Evolutionary conservation across 495 filamentous ascomycete genomes (phyloP).

Genomic region (Trichoderma parareesei): DNA sequence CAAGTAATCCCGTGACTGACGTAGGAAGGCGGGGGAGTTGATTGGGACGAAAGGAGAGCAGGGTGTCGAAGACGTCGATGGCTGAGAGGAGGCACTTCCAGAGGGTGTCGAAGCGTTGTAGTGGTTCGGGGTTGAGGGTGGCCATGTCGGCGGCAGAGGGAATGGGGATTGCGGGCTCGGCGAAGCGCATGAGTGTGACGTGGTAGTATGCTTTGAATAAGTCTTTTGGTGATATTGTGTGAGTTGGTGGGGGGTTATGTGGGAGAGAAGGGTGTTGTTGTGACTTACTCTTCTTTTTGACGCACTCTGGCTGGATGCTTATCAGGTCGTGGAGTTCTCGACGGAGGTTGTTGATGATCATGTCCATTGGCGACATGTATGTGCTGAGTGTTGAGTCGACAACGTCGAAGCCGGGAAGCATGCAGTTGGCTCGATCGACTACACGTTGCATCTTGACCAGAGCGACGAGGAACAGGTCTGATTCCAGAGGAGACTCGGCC

Average conservation of each 20-base stretch:
- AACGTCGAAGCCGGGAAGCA: constrained; percentile 16
- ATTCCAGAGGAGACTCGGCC: constrained; percentile 11
- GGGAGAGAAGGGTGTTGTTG: neutral
- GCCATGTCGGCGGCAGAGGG: neutral
- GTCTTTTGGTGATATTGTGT: constrained; percentile 7
- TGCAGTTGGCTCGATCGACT: constrained; percentile 10
- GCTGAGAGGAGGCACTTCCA: constrained; percentile 18
- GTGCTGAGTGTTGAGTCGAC: constrained; percentile 10
- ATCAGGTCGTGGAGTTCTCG: constrained; percentile 16
- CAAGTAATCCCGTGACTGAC: constrained; percentile 12
- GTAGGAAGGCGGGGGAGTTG: constrained; percentile 16
- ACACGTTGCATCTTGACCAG: constrained; percentile 19
- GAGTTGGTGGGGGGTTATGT: neutral
- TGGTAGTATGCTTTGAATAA: constrained; percentile 15
- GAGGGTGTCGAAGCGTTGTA: constrained; percentile 16
- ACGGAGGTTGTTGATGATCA: constrained; percentile 17
- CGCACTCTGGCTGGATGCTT: constrained; percentile 4
- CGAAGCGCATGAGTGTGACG: constrained; percentile 16
- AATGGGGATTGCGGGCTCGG: constrained; percentile 20
- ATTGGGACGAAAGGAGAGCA: constrained; percentile 13
- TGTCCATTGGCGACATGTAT: constrained; percentile 15
- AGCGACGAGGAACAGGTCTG: constrained; percentile 17
- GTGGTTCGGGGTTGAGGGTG: neutral
- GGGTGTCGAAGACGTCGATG: constrained; percentile 15
- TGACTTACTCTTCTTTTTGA: constrained; percentile 15